Percentiles rank a stretch among this genome's conserved stretches.
Conservation (phyloP, 257 asterid genomes). For the Catharanthus roseus region DNA sequence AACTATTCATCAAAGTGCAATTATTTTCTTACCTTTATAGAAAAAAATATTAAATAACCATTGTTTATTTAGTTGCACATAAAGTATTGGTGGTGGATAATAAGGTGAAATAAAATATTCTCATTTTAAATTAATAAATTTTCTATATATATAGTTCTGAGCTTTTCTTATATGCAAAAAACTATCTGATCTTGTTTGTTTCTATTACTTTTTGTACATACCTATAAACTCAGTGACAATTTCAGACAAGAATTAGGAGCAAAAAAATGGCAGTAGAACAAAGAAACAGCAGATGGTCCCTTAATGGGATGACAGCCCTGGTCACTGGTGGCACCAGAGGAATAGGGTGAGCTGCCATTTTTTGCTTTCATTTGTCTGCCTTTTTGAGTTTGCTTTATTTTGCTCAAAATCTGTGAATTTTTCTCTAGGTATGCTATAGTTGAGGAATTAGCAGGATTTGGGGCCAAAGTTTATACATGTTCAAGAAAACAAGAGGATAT, state of each 20-base stretch:
- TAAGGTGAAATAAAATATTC: neutral
- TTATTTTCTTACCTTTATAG: no score
- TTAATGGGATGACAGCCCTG: constrained; percentile 24
- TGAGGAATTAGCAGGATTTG: constrained; percentile 34
- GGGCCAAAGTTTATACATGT: constrained; percentile 30
- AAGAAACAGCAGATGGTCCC: constrained; percentile 19
- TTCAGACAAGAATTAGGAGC: neutral
- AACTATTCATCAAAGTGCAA: no score
- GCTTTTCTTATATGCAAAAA: neutral
- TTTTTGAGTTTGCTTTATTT: neutral
- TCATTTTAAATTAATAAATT: neutral
- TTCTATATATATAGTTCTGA: neutral
- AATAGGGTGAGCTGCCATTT: constrained; percentile 15
- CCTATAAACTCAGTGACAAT: neutral
- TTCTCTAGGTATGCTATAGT: constrained; percentile 35
- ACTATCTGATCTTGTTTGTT: neutral
- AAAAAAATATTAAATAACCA: no score
- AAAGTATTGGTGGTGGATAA: neutral
- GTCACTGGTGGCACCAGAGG: constrained; percentile 29
- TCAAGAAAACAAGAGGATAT: constrained; percentile 26
- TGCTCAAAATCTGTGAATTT: neutral
- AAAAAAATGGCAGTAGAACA: neutral
- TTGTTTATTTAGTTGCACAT: neutral
- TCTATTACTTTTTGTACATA: neutral
- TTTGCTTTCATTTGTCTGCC: neutral